Conservation (phyloP, 805 yeast species). For the Geotrichum ghanense region DNA sequence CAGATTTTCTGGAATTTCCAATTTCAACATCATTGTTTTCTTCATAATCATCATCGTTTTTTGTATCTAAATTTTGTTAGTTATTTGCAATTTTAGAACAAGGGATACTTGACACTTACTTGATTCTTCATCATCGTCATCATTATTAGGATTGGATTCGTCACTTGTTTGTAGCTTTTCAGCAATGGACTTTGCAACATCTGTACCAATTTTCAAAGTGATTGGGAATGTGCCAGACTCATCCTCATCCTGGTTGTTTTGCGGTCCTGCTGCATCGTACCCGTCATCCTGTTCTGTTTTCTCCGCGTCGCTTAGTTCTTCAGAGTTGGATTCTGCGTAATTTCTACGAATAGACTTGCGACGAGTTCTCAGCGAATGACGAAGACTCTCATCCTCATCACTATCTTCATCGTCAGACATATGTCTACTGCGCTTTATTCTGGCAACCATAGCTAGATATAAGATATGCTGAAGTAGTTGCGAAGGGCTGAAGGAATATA, state of each 20-base stretch:
- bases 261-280: background rate
- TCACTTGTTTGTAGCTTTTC: background rate
- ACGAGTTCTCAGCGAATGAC: background rate
- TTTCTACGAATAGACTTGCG: background rate
- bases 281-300: background rate
- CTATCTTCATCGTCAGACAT: background rate
- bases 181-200: background rate
- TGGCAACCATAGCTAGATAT: background rate
- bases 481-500: too few species aligned
- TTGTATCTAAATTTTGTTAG: background rate
- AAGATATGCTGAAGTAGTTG: too few species aligned
- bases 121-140: background rate
- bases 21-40: background rate
- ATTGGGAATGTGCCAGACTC: background rate
- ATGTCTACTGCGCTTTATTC: background rate
- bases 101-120: background rate
- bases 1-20: background rate
- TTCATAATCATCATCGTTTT: background rate
- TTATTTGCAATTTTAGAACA: background rate
- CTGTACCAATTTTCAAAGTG: background rate
- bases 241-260: background rate
- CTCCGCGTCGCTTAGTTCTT: background rate
- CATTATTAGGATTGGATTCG: background rate
- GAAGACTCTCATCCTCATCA: background rate
- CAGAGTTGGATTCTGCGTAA: constrained; percentile 1